A percentile compares a stretch with the other conserved stretches of the same genome.
These are phyloP conservation scores for Epichloe aotearoae DNA, from an alignment of 2,329 filamentous ascomycete species.

Conservation along the genomic window DNA sequence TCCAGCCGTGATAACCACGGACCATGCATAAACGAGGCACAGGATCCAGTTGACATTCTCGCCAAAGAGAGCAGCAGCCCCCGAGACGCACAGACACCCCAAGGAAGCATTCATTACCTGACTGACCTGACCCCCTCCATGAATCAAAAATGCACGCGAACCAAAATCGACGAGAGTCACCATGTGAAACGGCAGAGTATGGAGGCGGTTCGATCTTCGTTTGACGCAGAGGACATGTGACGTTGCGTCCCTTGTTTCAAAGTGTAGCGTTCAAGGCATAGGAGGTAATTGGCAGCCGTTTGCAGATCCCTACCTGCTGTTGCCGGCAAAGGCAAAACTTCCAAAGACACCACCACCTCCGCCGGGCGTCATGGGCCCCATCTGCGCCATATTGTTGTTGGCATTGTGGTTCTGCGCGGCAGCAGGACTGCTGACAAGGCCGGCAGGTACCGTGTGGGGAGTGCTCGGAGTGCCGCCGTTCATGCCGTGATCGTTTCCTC, in stretches of 20 bases:
- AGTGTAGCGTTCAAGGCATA: not conserved
- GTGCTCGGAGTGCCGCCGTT: conserved; percentile 40
- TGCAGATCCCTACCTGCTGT: conserved; percentile 19
- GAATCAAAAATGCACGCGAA: not conserved
- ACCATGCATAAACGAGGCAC: too few species aligned
- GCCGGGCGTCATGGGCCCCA: conserved; percentile 67
- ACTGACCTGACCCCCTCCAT: too few species aligned
- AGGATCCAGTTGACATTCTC: too few species aligned
- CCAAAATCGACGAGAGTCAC: not conserved
- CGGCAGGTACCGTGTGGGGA: conserved; percentile 52
- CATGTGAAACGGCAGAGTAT: not conserved
- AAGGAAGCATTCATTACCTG: too few species aligned
- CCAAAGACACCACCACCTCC: conserved; percentile 65
- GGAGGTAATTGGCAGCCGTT: conserved; percentile 5
- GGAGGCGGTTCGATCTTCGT: too few species aligned
- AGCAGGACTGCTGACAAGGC: conserved; percentile 32
- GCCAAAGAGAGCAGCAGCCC: too few species aligned
- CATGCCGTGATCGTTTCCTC: conserved; percentile 24
- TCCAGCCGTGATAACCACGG: too few species aligned
- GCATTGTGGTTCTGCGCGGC: conserved; percentile 39
- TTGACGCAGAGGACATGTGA: too few species aligned
- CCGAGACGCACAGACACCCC: too few species aligned
- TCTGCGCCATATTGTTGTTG: conserved; percentile 40
- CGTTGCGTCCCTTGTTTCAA: too few species aligned
- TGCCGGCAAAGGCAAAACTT: conserved; percentile 45